Evolutionary conservation across 108 stramenopile species (phyloP).

Genomic region (Nannochloropsis gaditana): DNA sequence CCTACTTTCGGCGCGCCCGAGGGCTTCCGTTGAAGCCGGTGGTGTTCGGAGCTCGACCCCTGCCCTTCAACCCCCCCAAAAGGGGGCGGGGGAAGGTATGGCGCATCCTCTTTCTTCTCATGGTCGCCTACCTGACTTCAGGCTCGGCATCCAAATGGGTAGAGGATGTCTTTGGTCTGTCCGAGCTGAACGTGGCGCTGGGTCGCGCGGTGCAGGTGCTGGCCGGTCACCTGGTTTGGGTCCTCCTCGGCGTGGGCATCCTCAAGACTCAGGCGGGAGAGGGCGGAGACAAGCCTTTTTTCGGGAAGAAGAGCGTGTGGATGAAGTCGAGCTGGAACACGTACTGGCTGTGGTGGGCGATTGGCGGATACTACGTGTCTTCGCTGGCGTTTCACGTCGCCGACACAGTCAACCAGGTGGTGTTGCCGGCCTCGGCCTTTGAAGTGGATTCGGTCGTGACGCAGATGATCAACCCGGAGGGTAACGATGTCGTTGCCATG

Average conservation of each 20-base stretch:
- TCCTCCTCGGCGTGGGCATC: conserved; percentile 62
- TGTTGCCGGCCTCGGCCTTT: conserved; percentile 62
- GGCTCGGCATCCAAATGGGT: conserved; percentile 64
- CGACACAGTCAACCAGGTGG: conserved; percentile 74
- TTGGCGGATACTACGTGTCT: conserved; percentile 83
- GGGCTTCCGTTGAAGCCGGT: conserved; percentile 24
- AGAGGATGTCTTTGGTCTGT: conserved; percentile 61
- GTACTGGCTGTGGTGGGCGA: conserved; percentile 84
- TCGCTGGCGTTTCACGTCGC: conserved; percentile 79
- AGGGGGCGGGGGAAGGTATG: conserved; percentile 21
- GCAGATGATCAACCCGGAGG: conserved; percentile 82
- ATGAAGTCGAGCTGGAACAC: conserved; percentile 49
- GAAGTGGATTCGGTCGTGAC: conserved; percentile 68
- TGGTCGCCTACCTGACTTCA: conserved; percentile 67
- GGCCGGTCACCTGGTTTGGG: conserved; percentile 75
- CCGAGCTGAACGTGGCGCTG: conserved; percentile 65
- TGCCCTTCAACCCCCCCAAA: background rate
- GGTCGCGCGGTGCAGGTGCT: conserved; percentile 72
- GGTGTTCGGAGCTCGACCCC: background rate
- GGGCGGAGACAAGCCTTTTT: conserved; percentile 60
- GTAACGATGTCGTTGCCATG: conserved; percentile 68
- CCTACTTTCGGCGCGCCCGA: background rate
- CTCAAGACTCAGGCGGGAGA: conserved; percentile 44
- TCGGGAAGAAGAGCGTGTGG: conserved; percentile 24
- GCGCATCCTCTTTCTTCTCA: conserved; percentile 47